A percentile compares a stretch with the other conserved stretches of the same genome.
Evolutionary conservation across 1,284 basidiomycete genomes (phyloP).

Genomic region (Papiliotrema fonsecae): DNA sequence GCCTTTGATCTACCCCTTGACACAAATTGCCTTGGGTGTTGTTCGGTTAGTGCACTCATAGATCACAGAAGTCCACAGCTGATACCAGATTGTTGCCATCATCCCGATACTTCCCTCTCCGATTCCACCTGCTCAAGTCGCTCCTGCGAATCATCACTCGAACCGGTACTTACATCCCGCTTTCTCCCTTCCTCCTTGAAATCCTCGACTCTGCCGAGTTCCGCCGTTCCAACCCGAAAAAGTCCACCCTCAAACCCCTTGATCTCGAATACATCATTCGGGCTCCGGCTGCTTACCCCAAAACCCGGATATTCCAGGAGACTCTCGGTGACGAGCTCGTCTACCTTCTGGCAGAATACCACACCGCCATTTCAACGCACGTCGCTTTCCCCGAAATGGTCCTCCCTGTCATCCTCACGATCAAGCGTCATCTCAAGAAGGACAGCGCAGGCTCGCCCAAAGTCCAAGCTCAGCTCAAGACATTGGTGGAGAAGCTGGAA

Average conservation of each 20-base stretch:
- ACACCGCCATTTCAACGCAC: slow-evolving; percentile 58
- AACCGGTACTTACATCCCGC: slow-evolving; percentile 81
- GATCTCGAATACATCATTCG: slow-evolving; percentile 85
- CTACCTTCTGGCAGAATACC: slow-evolving; percentile 76
- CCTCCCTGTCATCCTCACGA: slow-evolving; percentile 71
- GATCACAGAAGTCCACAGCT: background rate
- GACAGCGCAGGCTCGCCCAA: slow-evolving; percentile 50
- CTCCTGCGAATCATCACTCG: slow-evolving; percentile 67
- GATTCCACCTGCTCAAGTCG: slow-evolving; percentile 69
- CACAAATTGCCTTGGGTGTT: slow-evolving; percentile 88
- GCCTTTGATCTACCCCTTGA: slow-evolving; percentile 88
- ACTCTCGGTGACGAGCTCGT: slow-evolving; percentile 75
- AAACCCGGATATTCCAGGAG: slow-evolving; percentile 82
- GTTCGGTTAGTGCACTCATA: slow-evolving; percentile 62
- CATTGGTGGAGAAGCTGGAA: slow-evolving; percentile 75
- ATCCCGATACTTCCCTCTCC: slow-evolving; percentile 72
- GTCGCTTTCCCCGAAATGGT: slow-evolving; percentile 91
- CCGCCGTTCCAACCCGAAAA: slow-evolving; percentile 67
- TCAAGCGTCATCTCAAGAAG: slow-evolving; percentile 67
- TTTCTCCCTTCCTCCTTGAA: slow-evolving; percentile 79
- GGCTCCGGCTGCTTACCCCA: slow-evolving; percentile 80
- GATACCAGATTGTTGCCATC: slow-evolving; percentile 69
- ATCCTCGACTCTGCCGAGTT: slow-evolving; percentile 75
- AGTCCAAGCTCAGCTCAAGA: slow-evolving; percentile 56
- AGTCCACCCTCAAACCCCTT: slow-evolving; percentile 82